Base-by-base conservation (phyloP, 345 rosid genomes). In the Camelina hispida region DNA sequence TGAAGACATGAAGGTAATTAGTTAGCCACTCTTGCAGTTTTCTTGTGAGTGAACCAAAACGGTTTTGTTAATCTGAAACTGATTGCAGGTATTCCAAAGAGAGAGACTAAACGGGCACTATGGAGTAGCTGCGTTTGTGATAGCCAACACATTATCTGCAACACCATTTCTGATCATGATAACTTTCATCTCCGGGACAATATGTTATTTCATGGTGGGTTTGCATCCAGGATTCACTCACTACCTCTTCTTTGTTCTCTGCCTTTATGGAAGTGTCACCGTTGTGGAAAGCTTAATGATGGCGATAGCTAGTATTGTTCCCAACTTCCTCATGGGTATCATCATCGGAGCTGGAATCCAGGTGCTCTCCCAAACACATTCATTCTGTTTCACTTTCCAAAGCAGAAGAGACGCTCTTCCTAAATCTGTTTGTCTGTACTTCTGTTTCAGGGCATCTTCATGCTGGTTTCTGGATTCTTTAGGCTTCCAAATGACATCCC, bases 241-340 rank as follows among this genome's bases (percentile, higher is more conserved):
- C 77, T 94, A 90, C 66, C 48, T 91, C 34, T 94, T 87, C 87
- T 88, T 88, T 64, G 96, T 90, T n/a, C 82, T 94, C 58, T 87
- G 92, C 81, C 97, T 91, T 40, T 91, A 90, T 23, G 89, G 93
- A 7, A 85, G 98, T 78, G 93, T 94, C 71, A 87, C 95, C 0
- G 95, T 94, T 6, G 98, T 94, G 2, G 98, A 94, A 85, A 94
- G 98, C 87, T 71, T 91, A 89, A 94, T 94, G 98, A 91, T 94
- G 98, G 91, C 89, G 18, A 88, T 94, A 16, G 96, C 98, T 68
- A 90, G 97, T 32, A 68, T 94, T 34, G 88, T 91, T 71, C 98
- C 98, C 32, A 94, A 94, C 85, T 94, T 91, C 82, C 93, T 94
- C 68, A 94, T 94, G 98, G 98, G 98, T 9, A 91, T 94, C 81